A percentile compares a stretch with the other conserved stretches of the same genome.
Evolutionary conservation across 2,329 filamentous ascomycete species (phyloP).

Genomic region (Neonectria sp.): DNA sequence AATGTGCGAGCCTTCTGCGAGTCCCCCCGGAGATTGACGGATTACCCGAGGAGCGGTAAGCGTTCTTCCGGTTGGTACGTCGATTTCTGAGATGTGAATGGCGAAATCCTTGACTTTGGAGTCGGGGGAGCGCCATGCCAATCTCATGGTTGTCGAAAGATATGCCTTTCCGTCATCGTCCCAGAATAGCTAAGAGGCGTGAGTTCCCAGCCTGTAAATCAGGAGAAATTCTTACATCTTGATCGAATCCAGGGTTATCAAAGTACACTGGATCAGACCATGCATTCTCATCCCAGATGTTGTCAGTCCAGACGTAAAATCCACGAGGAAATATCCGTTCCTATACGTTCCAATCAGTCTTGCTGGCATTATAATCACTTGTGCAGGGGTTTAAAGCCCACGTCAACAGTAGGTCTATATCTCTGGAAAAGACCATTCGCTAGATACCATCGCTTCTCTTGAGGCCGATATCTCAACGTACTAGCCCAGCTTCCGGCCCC

Average conservation of each 20-base stretch:
- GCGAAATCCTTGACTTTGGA: slow-evolving; percentile 66
- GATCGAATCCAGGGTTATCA: slow-evolving; percentile 68
- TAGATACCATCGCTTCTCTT: slow-evolving; percentile 61
- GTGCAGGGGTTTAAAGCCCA: background rate
- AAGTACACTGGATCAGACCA: slow-evolving; percentile 71
- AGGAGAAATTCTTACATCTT: slow-evolving; percentile 52
- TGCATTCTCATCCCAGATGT: slow-evolving; percentile 65
- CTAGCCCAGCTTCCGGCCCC: slow-evolving; percentile 66
- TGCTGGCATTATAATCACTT: fast-evolving
- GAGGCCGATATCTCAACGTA: slow-evolving; percentile 60
- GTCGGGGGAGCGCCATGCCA: slow-evolving; percentile 53
- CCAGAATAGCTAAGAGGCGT: slow-evolving; percentile 57
- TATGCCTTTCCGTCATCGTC: slow-evolving; percentile 66
- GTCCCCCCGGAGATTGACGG: slow-evolving; percentile 55
- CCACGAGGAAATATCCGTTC: slow-evolving; percentile 66
- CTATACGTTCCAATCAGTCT: slow-evolving; percentile 11
- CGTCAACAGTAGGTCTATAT: slow-evolving; percentile 57
- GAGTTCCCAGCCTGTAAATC: background rate
- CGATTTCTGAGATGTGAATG: slow-evolving; percentile 62
- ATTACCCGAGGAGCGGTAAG: slow-evolving; percentile 54
- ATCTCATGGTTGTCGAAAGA: slow-evolving; percentile 59
- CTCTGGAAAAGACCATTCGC: slow-evolving; percentile 61
- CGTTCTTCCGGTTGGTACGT: slow-evolving; percentile 58
- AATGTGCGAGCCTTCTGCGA: slow-evolving; percentile 58
- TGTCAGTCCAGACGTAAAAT: slow-evolving; percentile 67